phyloP scores from a whole-genome alignment of 805 yeast genomes.

The Yarrowia alimentaria region DNA sequence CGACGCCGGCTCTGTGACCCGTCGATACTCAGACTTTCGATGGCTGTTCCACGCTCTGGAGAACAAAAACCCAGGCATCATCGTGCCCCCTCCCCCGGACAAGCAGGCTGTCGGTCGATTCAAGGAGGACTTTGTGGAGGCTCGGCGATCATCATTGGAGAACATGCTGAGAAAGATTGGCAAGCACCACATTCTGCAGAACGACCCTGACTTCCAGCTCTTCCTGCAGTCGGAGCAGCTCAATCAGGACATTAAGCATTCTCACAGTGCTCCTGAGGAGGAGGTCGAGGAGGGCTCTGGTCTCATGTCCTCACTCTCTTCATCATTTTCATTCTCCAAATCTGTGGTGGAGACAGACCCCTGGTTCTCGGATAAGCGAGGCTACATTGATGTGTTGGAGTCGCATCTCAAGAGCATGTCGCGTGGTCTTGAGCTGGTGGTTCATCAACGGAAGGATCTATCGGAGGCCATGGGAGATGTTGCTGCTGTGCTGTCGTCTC shows the following conservation, averaged over 20 bases:
- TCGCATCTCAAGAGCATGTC: slow-evolving; percentile 63
- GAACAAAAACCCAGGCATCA: slow-evolving; percentile 81
- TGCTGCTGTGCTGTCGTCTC: slow-evolving; percentile 51
- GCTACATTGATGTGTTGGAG: slow-evolving; percentile 69
- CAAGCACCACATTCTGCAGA: slow-evolving; percentile 52
- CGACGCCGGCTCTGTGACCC: slow-evolving; percentile 50
- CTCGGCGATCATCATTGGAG: slow-evolving; percentile 78
- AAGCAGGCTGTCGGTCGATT: slow-evolving; percentile 92
- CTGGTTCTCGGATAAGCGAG: slow-evolving; percentile 67
- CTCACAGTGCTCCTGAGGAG: slow-evolving; percentile 39
- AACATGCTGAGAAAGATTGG: slow-evolving; percentile 79
- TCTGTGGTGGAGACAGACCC: slow-evolving; percentile 69
- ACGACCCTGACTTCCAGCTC: slow-evolving; percentile 72
- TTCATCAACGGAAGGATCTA: slow-evolving; percentile 73
- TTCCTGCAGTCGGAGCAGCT: slow-evolving; percentile 77
- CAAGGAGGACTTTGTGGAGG: slow-evolving; percentile 84
- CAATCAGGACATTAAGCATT: slow-evolving; percentile 60
- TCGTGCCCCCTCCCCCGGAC: slow-evolving; percentile 94
- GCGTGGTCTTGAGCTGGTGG: slow-evolving; percentile 69
- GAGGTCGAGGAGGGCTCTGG: slow-evolving; percentile 39
- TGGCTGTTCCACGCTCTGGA: slow-evolving; percentile 91
- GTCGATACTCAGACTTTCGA: slow-evolving; percentile 88
- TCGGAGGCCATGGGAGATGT: slow-evolving; percentile 68
- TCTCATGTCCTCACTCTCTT: slow-evolving; percentile 65
- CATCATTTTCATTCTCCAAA: slow-evolving; percentile 65